These are phyloP conservation scores for Lactifluus echinatus DNA, from an alignment of 768 basidiomycete species.

Conservation along the genomic window DNA sequence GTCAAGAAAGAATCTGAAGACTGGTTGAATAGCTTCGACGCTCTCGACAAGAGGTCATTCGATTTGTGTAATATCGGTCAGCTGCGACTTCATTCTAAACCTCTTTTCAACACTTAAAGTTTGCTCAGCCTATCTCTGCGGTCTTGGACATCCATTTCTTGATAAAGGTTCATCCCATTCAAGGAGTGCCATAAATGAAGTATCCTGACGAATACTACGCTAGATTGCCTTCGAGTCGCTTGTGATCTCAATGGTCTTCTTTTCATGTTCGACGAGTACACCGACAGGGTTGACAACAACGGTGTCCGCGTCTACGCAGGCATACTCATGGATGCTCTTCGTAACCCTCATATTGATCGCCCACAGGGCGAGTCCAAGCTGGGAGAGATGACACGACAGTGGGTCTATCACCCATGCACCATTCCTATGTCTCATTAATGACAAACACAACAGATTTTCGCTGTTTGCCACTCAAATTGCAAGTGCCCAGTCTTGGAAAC, in stretches of 20 bases:
- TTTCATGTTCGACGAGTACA: constrained; percentile 43
- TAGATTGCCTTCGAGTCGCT: constrained; percentile 25
- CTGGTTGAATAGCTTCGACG: constrained; percentile 32
- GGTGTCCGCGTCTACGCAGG: constrained; percentile 28
- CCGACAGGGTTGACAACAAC: constrained; percentile 31
- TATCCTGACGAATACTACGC: neutral
- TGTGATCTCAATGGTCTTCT: constrained; percentile 45
- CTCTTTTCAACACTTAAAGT: no score
- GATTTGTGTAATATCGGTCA: constrained; percentile 30
- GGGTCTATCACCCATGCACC: no score
- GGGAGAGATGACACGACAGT: constrained; percentile 36
- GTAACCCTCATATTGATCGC: constrained; percentile 28
- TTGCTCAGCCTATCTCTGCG: constrained; percentile 30
- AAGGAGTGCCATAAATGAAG: no score
- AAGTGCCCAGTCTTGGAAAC: no score
- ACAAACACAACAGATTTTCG: no score
- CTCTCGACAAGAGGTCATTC: constrained; percentile 33
- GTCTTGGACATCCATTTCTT: constrained; percentile 30
- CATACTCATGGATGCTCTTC: constrained; percentile 35
- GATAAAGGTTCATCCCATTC: constrained; percentile 24
- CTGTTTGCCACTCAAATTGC: no score
- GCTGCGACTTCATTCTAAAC: no score
- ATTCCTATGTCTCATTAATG: no score
- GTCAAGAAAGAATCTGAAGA: constrained; percentile 29
- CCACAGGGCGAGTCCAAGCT: constrained; percentile 31